Conservation (phyloP, 176 grass and related monocot species). For the Aechmea fasciata region DNA sequence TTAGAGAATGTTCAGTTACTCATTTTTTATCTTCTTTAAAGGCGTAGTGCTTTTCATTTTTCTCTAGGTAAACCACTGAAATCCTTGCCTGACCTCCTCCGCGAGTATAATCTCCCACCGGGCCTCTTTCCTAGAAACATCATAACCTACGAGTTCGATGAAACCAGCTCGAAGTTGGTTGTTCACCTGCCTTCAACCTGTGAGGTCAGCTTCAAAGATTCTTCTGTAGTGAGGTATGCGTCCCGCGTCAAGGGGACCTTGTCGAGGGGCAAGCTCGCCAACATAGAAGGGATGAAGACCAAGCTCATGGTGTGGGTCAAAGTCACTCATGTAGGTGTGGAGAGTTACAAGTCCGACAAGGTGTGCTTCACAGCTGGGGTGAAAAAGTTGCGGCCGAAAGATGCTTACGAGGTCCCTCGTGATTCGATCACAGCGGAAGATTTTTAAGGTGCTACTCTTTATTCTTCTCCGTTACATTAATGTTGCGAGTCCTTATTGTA, state of each 20-base stretch:
- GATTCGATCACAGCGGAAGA: constrained; percentile 65
- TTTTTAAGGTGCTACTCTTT: constrained; percentile 33
- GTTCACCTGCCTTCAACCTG: constrained; percentile 80
- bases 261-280: constrained; percentile 58
- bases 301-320: constrained; percentile 91
- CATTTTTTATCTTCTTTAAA: too few species aligned
- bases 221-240: constrained; percentile 53
- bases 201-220: constrained; percentile 84
- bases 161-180: constrained; percentile 58
- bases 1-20: too few species aligned
- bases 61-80: constrained; percentile 58
- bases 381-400: constrained; percentile 83
- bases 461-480: neutral
- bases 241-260: constrained; percentile 64
- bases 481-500: neutral
- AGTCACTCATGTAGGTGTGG: constrained; percentile 55
- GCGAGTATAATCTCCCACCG: constrained; percentile 63
- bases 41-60: constrained; percentile 13
- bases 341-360: constrained; percentile 89
- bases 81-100: constrained; percentile 67
- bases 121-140: constrained; percentile 95
- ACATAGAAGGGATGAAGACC: constrained; percentile 88
- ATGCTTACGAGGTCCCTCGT: constrained; percentile 63
- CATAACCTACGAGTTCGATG: constrained; percentile 81
- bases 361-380: constrained; percentile 80